Evolutionary conservation across 805 yeast species (phyloP), one percentile per base, ranked within the genome.

Genomic region (Tetrapisispora phaffii): DNA sequence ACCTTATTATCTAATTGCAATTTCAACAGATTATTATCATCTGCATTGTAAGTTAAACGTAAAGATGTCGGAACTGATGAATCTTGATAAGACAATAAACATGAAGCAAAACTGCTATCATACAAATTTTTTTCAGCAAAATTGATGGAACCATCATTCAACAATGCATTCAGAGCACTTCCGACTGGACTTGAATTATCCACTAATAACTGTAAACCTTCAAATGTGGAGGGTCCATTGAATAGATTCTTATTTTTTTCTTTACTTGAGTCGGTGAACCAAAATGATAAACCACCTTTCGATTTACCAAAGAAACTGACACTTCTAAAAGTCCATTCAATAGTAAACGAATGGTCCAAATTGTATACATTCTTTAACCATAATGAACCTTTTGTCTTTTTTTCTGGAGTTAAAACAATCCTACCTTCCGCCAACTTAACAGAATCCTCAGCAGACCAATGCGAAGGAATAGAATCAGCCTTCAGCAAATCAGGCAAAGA

Each of bases 1-100:
- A 84, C 68, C 52, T 74, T 77, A 59, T 84, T 84, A 61, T 84
- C 86, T 41, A 82, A 66, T 49, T 84, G 86, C n/a, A 83, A 71
- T 51, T 81, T 80, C 50, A 80, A 69, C 47, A 74, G 61, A 15
- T 69, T 66, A 23, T 60, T 59, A 34, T 65, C 58, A 7, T 54
- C 52, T 9, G 62, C 60, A 21, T 77, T 73, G 54, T 81, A 82
- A 8, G 82, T 76, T 13, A 84, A 51, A 62, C 87, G 75, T n/a
- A 82, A 44, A 1, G 85, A 80, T 21, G 75, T 67, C 10, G 94
- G 94, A 6, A 82, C 85, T 49, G 76, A 76, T 0, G 86, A 76
- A 53, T 78, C 80, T 58, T 82, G 81, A 53, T 75, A 84, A 9
- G 69, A 67, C 51, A 79, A 60, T n/a, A 67, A 60, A 64, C 86